Conservation (phyloP, 306 rosid species). For the Cucumis cinereus region DNA sequence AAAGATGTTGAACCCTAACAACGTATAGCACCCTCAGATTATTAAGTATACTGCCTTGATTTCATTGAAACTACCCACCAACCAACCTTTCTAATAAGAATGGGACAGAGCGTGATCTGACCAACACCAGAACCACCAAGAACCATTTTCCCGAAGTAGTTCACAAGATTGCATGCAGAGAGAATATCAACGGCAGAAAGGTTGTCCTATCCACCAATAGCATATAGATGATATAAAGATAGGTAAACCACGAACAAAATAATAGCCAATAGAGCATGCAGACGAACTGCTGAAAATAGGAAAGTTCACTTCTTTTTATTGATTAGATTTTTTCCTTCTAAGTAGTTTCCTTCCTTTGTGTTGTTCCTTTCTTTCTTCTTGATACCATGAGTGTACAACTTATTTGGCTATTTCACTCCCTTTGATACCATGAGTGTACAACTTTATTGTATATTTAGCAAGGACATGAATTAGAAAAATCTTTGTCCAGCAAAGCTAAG, state of each 20-base stretch:
- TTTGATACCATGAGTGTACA: too few species aligned
- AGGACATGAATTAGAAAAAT: too few species aligned
- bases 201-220: slow-evolving; percentile 72
- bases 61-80: slow-evolving; percentile 13
- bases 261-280: background rate
- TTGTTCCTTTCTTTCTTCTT: too few species aligned
- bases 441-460: too few species aligned
- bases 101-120: slow-evolving; percentile 75
- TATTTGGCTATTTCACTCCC: too few species aligned
- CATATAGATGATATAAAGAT: slow-evolving; percentile 11
- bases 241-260: background rate
- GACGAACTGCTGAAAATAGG: background rate
- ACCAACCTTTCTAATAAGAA: slow-evolving; percentile 86
- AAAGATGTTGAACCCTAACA: slow-evolving; percentile 88
- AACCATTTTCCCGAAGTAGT: slow-evolving; percentile 92
- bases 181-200: slow-evolving; percentile 99
- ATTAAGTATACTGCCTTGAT: background rate
- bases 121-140: slow-evolving; percentile 99
- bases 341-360: too few species aligned
- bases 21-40: background rate
- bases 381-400: too few species aligned
- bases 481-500: too few species aligned
- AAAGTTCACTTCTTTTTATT: too few species aligned
- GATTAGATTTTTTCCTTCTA: too few species aligned
- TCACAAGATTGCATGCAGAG: slow-evolving; percentile 92